phyloP scores from a whole-genome alignment of 2,329 filamentous ascomycete species.

The Scolecobasidium constrictum region DNA sequence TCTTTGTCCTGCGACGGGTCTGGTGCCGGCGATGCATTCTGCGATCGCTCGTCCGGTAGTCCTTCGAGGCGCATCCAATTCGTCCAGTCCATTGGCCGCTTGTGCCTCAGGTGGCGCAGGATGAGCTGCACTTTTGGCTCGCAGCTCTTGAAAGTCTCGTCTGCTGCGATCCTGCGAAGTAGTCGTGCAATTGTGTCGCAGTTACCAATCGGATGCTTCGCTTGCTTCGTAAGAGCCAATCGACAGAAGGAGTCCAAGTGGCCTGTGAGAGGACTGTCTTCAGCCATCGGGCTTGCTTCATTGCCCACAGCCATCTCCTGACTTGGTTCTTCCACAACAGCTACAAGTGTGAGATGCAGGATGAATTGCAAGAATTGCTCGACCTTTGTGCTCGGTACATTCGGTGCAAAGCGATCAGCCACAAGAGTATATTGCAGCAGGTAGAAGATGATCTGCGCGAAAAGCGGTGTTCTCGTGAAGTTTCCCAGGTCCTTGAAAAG shows the following conservation, averaged over 20 bases:
- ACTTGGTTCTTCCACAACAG: slow-evolving; percentile 67
- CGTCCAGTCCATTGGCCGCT: slow-evolving; percentile 63
- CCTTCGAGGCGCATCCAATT: slow-evolving; percentile 48
- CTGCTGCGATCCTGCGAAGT: slow-evolving; percentile 43
- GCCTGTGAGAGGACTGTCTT: not conserved
- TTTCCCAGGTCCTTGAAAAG: slow-evolving; percentile 64
- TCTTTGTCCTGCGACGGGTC: slow-evolving; percentile 53
- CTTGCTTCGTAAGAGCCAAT: slow-evolving; percentile 15
- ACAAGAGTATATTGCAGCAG: slow-evolving; percentile 71
- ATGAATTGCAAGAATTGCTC: slow-evolving; percentile 90
- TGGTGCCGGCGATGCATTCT: slow-evolving; percentile 22
- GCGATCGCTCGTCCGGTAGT: slow-evolving; percentile 67
- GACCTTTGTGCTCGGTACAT: slow-evolving; percentile 68
- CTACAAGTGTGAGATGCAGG: slow-evolving; percentile 75
- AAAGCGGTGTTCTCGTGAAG: slow-evolving; percentile 76
- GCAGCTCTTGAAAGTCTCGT: slow-evolving; percentile 69
- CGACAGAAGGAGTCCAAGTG: slow-evolving; percentile 26
- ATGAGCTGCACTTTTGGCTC: slow-evolving; percentile 78
- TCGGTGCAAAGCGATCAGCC: slow-evolving; percentile 56
- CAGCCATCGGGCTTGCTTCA: slow-evolving; percentile 3
- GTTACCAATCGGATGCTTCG: slow-evolving; percentile 6
- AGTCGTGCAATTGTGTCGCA: slow-evolving; percentile 39
- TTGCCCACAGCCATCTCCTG: not conserved
- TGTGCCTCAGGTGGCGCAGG: slow-evolving; percentile 74
- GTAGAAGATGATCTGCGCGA: slow-evolving; percentile 84